Evolutionary conservation across 1,139 yeast genomes (phyloP), one percentile per base, ranked within the genome.

Genomic region (Nakaseomyces sp.): DNA sequence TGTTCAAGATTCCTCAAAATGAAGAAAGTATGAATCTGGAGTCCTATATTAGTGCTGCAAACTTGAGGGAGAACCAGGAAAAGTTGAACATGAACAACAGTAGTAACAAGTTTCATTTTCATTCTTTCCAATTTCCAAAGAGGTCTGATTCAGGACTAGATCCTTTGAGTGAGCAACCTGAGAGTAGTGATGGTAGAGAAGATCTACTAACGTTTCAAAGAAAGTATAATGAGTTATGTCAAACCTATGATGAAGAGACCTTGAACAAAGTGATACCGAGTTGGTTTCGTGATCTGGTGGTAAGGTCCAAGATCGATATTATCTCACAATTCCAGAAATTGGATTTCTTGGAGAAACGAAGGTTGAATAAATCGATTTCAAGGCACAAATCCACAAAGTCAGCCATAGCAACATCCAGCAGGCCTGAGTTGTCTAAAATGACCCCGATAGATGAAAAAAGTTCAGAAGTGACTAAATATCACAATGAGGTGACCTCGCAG

Each of bases 1-100:
- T 61, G 12, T 71, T 71, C 57, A 69, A 68, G 49, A 61, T 71
- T 36, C 57, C 73, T 37, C 73, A 71, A 46, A 69, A 70, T 44
- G 75, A 72, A 50, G 74, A 72, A 49, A 51, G 60, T n/a, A 56
- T 54, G 52, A 62, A 61, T 44, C 46, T 63, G 36, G 65, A 64
- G 32, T 49, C 58, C 20, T 61, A 63, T 42, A 45, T 58, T 32
- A 53, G 56, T 45, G 64, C 63, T 4, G 63, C 58, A 3, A 53
- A 60, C 26, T 44, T 55, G 3, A 58, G 58, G 43, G 58, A 56
- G 52, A 55, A 53, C 30, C 39, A 46, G 47, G 43, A 48, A 31
- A 33, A 43, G 53, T 43, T 55, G 61, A 38, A 47, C 31, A 25
- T 22, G 22, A 24, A 40, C 13, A 39, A 41, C 19, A 40, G 47